These are phyloP conservation scores for Kazachstania bromeliacearum DNA, from an alignment of 805 yeast genomes.

Conservation along the genomic window DNA sequence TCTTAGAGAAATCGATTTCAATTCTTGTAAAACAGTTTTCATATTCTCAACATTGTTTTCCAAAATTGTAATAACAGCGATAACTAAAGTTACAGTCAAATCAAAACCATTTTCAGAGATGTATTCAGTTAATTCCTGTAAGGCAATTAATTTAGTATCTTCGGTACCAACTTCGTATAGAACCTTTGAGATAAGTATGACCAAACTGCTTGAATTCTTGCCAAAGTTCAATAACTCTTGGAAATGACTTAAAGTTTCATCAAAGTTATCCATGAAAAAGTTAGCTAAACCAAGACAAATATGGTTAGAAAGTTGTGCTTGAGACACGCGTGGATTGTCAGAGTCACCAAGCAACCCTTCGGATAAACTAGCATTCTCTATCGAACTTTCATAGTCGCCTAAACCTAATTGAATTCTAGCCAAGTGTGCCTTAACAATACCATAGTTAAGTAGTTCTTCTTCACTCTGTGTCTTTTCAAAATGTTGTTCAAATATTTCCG, in stretches of 20 bases:
- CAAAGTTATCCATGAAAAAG: constrained; percentile 56
- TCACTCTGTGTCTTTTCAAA: constrained; percentile 50
- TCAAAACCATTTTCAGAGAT: constrained; percentile 60
- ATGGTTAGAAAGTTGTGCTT: constrained; percentile 44
- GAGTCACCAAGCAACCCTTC: constrained; percentile 40
- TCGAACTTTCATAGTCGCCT: constrained; percentile 45
- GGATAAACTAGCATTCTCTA: constrained; percentile 51
- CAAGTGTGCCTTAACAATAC: constrained; percentile 54
- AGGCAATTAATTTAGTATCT: constrained; percentile 74
- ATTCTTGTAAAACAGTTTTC: constrained; percentile 54
- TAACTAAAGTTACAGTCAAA: constrained; percentile 53
- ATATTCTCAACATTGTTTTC: constrained; percentile 52
- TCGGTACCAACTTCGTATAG: constrained; percentile 64
- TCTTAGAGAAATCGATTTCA: constrained; percentile 40
- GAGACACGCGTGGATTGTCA: constrained; percentile 27
- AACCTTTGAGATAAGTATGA: constrained; percentile 67
- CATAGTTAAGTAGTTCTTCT: constrained; percentile 39
- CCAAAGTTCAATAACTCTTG: constrained; percentile 49
- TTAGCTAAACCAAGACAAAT: constrained; percentile 63
- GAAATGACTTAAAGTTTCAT: constrained; percentile 58
- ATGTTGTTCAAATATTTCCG: constrained; percentile 40
- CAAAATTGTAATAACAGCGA: constrained; percentile 71
- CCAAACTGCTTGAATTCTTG: constrained; percentile 54
- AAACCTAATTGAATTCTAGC: constrained; percentile 64
- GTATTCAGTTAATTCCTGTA: constrained; percentile 67